Base-by-base conservation (phyloP, 1,139 yeast species). In the Arxiozyma telluris region DNA sequence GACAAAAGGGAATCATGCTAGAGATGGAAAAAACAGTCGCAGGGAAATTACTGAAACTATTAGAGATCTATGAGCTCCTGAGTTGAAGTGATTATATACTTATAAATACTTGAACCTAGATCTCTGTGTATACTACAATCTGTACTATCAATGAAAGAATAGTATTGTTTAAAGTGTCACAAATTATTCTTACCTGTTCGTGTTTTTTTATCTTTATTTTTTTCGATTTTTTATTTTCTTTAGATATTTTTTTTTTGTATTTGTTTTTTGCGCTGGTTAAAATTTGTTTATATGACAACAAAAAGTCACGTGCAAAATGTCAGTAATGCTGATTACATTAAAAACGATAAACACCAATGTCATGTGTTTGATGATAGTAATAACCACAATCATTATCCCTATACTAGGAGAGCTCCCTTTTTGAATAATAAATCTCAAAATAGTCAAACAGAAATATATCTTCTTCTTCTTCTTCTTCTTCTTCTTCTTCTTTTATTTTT, bases 271-370 rank as follows among this genome's bases (percentile, higher is more conserved):
- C 21, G 47, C 47, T 45, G 47, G 41, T 22, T 15, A 23, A 45
- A 45, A 30, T n/a, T 30, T 45, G 47, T 45, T 27, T 45, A 27
- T 45, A 18, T 27, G 47, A 45, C 47, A 45, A 27, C 47, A 45
- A 30, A 44, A 30, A 34, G 47, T 45, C 47, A 45, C 47, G 47
- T 45, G 47, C 41, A 22, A 21, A 7, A 38, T 20, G 41, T 27
- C 47, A 45, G 41, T 38, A 18, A 18, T 27, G 12, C 12, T 12
- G 11, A 11, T 6, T 22, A 7, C 21, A 44, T 43, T n/a, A n/a
- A n/a, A 43, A 21, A 5, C 7, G 20, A 5, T 11, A 45, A 23
- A 30, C n/a, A 22, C 11, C n/a, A 9, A 15, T 12, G 6, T 3
- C 12, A 34, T 34, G 6, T 34, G 8, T 34, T 15, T 4, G 3